Evolutionary conservation across 257 asterid species (phyloP), one percentile per base, ranked within the genome.

Genomic region (Parsonsia alboflavescens): DNA sequence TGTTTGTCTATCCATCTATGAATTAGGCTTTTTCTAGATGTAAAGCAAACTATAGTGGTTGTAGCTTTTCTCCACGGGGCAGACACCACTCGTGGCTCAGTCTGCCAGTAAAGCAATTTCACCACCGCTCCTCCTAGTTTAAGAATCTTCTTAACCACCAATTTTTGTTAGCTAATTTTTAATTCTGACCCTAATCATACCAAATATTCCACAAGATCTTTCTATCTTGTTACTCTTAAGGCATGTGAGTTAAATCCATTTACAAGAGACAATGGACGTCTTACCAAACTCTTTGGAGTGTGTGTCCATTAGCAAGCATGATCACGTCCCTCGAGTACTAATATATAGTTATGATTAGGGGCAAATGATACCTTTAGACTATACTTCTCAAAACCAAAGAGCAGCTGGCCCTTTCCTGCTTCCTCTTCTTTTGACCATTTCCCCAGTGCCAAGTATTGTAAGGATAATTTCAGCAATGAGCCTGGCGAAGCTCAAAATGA

Each of bases 31-130:
- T n/a, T 33, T 81, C 71, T 68, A 77, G 80, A 73, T 76, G 58
- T 80, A 80, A 76, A 75, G 74, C 72, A 76, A 57, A 68, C 45
- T 42, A 57, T 79, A 54, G 86, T 76, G 80, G 80, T 77, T 77
- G 79, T 46, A 54, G 71, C 82, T 72, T 82, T 84, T 72, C 58
- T 53, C 53, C 39, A 66, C 77, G 39, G 56, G 56, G 56, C 83
- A 57, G 63, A 22, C 33, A 81, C 62, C 80, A 77, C 70, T 30
- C 72, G 15, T 82, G 86, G 72, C 77, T 69, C 77, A 41, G 42
- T 36, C 72, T 64, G 67, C 75, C 81, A 67, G 33, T 30, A 80
- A 80, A 68, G 68, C 78, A 52, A 52, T 26, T 21, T 28, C 67
- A 72, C n/a, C 28, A 33, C 42, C 4, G 39, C 42, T 8, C 21